Evolutionary conservation across 106 monocot species (phyloP).

Genomic region (Allium cepa): DNA sequence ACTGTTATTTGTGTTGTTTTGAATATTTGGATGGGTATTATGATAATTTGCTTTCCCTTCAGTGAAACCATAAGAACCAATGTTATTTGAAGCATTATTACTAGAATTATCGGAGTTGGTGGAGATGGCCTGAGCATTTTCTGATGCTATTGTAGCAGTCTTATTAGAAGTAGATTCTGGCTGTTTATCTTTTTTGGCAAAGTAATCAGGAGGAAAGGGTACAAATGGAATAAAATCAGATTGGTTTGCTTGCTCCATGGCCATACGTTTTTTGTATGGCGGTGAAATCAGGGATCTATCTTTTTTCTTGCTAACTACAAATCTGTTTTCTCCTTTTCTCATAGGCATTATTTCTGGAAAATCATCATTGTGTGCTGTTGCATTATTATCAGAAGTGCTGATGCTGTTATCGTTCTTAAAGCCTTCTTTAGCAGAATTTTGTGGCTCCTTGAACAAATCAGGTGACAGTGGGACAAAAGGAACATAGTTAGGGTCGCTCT

Average conservation of each 20-base stretch:
- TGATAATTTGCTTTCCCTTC: no score
- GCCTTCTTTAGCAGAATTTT: conserved; percentile 14
- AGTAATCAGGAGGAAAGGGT: conserved; percentile 93
- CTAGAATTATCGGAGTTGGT: background rate
- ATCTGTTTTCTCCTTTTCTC: conserved; percentile 80
- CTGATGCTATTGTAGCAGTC: background rate
- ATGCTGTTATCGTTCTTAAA: conserved; percentile 4
- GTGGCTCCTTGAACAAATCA: conserved; percentile 42
- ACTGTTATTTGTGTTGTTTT: no score
- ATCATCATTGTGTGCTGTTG: conserved; percentile 32
- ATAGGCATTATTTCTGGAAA: conserved; percentile 94
- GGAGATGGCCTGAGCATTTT: conserved; percentile 10
- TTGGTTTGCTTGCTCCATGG: conserved; percentile 74
- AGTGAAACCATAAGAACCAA: no score
- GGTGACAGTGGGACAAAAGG: conserved; percentile 79
- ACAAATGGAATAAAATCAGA: conserved; percentile 88
- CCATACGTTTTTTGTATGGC: conserved; percentile 67
- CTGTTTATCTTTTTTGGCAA: conserved; percentile 74
- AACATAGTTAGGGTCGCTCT: conserved; percentile 36
- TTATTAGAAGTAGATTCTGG: conserved; percentile 10
- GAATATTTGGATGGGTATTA: no score
- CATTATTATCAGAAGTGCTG: conserved; percentile 17
- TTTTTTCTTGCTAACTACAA: conserved; percentile 69
- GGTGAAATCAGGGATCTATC: conserved; percentile 75
- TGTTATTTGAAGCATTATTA: no score